Conservation (phyloP, 352 stramenopile species). For the Phytophthora agathidicida region DNA sequence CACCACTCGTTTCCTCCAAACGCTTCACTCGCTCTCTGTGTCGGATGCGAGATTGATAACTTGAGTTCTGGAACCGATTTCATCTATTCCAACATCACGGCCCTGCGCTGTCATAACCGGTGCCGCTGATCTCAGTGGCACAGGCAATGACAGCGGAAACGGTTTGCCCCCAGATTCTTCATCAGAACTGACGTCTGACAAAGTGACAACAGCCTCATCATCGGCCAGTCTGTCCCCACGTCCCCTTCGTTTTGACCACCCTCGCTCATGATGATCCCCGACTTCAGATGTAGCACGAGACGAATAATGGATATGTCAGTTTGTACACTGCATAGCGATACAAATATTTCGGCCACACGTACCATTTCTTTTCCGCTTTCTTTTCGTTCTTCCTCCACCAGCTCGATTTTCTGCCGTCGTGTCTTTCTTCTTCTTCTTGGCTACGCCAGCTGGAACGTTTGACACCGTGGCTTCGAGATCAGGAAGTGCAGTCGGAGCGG, state of each 20-base stretch:
- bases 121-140: conserved; percentile 16
- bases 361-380: conserved; percentile 47
- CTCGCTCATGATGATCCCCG: conserved; percentile 22
- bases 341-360: background rate
- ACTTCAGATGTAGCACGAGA: conserved; percentile 1
- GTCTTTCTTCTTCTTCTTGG: conserved; percentile 11
- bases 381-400: conserved; percentile 17
- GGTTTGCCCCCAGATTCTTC: conserved; percentile 28
- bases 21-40: conserved; percentile 48
- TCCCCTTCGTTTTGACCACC: conserved; percentile 20
- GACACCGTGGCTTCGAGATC: conserved; percentile 2
- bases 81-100: conserved; percentile 14
- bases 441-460: conserved; percentile 8
- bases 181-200: conserved; percentile 52
- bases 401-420: conserved; percentile 16
- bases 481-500: background rate
- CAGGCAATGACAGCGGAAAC: conserved; percentile 32
- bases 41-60: conserved; percentile 64
- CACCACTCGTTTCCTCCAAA: background rate
- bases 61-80: conserved; percentile 16
- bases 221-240: conserved; percentile 9
- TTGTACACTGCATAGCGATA: background rate
- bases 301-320: conserved; percentile 2
- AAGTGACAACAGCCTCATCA: conserved; percentile 25
- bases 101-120: conserved; percentile 16